These are phyloP conservation scores for Rhododendron kiyosumense DNA, from an alignment of 148 eudicot genomes.

Conservation along the genomic window DNA sequence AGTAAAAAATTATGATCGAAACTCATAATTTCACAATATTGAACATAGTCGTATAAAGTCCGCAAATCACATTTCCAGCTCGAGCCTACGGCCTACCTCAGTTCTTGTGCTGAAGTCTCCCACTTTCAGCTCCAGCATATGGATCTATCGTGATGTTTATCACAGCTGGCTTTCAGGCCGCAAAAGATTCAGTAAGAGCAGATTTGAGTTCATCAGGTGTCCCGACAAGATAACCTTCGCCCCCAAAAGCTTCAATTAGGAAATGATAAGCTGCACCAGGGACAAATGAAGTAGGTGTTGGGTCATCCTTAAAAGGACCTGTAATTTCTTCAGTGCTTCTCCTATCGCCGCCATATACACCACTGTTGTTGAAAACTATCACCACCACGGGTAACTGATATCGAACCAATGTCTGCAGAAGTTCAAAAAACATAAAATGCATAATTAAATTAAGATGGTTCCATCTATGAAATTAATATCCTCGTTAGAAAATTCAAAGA, in stretches of 20 bases:
- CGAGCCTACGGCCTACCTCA: constrained; percentile 21
- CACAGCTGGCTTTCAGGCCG: constrained; percentile 76
- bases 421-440: not conserved
- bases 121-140: constrained; percentile 84
- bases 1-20: no score
- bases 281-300: constrained; percentile 44
- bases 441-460: not conserved
- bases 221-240: constrained; percentile 69
- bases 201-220: constrained; percentile 69
- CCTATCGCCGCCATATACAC: constrained; percentile 84
- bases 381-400: constrained; percentile 79
- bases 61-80: not conserved
- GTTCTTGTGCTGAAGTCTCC: constrained; percentile 91
- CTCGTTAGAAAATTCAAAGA: no score
- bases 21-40: not conserved
- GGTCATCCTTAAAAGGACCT: constrained; percentile 80
- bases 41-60: not conserved
- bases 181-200: constrained; percentile 68
- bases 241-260: constrained; percentile 52
- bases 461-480: no score
- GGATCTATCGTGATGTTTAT: constrained; percentile 81
- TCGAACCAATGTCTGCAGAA: constrained; percentile 69
- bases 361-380: constrained; percentile 84
- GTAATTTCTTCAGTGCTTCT: constrained; percentile 66
- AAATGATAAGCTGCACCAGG: no score